Evolutionary conservation across 805 yeast genomes (phyloP).

Genomic region (Candida montana): DNA sequence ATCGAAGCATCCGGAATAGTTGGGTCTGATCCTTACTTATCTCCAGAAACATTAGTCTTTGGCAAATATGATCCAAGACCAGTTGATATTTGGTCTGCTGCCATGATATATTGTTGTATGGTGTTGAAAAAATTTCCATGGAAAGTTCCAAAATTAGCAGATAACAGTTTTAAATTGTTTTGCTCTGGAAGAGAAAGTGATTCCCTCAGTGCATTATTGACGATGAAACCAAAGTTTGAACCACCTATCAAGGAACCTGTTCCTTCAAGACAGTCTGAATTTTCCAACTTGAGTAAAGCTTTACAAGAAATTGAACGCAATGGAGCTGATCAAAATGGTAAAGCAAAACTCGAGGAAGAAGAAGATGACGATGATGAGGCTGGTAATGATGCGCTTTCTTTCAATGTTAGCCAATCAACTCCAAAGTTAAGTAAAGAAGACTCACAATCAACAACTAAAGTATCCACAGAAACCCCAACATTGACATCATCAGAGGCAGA

Average conservation of each 20-base stretch:
- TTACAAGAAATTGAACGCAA: slow-evolving; percentile 16
- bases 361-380: slow-evolving; percentile 1
- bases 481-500: slow-evolving; percentile 14
- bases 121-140: slow-evolving; percentile 87
- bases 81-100: slow-evolving; percentile 90
- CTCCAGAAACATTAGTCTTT: slow-evolving; percentile 87
- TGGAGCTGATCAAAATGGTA: slow-evolving; percentile 1
- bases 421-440: slow-evolving; percentile 9
- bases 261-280: slow-evolving; percentile 13
- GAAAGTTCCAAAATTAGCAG: slow-evolving; percentile 83
- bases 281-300: slow-evolving; percentile 25
- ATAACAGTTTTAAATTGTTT: slow-evolving; percentile 77
- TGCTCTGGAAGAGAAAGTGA: slow-evolving; percentile 68
- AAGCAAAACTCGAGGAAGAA: neutral
- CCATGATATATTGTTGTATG: slow-evolving; percentile 91
- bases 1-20: slow-evolving; percentile 81
- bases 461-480: slow-evolving; percentile 2
- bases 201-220: slow-evolving; percentile 57
- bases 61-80: slow-evolving; percentile 86
- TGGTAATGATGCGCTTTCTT: slow-evolving; percentile 3
- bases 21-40: slow-evolving; percentile 84
- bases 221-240: slow-evolving; percentile 48
- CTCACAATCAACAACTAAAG: slow-evolving; percentile 13
- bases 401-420: slow-evolving; percentile 8
- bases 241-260: slow-evolving; percentile 17